These are phyloP conservation scores for Colletotrichum eremochloae DNA, from an alignment of 2,329 filamentous ascomycete species.

Conservation along the genomic window DNA sequence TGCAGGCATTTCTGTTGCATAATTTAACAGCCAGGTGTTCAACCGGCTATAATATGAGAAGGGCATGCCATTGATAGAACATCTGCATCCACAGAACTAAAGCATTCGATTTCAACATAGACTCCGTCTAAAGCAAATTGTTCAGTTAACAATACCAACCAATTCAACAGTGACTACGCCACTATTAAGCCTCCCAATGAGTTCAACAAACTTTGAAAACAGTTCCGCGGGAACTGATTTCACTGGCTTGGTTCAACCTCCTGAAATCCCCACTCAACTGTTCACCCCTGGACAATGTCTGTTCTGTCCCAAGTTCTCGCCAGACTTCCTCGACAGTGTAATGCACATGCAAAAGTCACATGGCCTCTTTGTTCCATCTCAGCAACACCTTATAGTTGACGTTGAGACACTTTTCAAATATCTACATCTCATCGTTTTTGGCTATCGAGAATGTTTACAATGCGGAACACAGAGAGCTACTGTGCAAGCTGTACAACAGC, in stretches of 20 bases:
- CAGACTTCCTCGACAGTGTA: conserved; percentile 53
- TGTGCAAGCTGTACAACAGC: conserved; percentile 61
- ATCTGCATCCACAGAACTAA: neutral
- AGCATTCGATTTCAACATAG: neutral
- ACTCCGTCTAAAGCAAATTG: neutral
- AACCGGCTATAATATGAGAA: neutral
- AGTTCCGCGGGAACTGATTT: neutral
- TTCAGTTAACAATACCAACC: neutral
- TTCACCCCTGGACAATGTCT: conserved; percentile 55
- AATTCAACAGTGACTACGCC: neutral
- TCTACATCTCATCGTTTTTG: conserved; percentile 61
- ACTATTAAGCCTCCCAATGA: neutral
- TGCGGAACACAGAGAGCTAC: conserved; percentile 60
- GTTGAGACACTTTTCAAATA: conserved; percentile 61
- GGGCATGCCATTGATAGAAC: neutral
- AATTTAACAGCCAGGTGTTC: neutral
- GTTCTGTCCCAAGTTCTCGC: conserved; percentile 55
- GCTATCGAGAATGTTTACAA: conserved; percentile 63
- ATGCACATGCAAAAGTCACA: conserved; percentile 64
- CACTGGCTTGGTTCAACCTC: neutral
- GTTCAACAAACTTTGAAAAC: neutral
- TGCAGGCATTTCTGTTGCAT: neutral
- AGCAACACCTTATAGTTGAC: conserved; percentile 57
- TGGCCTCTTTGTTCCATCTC: conserved; percentile 58
- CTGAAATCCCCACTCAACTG: neutral